Evolutionary conservation across 2,329 filamentous ascomycete species (phyloP), one percentile per base, ranked within the genome.

Genomic region (Clonostachys solani): DNA sequence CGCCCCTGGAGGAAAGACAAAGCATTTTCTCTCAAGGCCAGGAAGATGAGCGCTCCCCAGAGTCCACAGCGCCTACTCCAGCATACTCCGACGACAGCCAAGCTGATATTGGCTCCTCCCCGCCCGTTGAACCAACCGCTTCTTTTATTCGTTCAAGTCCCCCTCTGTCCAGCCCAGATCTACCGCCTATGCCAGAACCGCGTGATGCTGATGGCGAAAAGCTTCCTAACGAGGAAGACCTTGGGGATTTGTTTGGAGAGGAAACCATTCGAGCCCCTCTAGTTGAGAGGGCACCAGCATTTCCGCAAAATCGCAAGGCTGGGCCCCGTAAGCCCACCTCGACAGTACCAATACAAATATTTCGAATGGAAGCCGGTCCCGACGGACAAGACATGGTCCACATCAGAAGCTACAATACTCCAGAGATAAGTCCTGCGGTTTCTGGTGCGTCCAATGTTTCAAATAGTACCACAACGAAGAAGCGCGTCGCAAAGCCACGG

Each of bases 101-200:
- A 5, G 83, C 83, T 43, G 88, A 89, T 46, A 89, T 97, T 56
- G 87, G 87, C 2, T 97, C 94, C 1, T 97, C 92, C 5, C 92
- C 92, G 13, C 94, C 94, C 1, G 76, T 95, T 2, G 83, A 91
- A 52, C 78, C 81, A 53, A 78, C 78, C 36, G 72, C 75, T 33
- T 66, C 74, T 40, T 83, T 74, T 54, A 69, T 77, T 33, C 73
- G 63, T 44, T 80, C 78, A 3, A 83, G 80, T 49, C 84, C 86
- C 5, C 80, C 82, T 29, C 81, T 85, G 23, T 96, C 92, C 3
- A 97, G 92, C 60, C 94, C 92, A 3, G 77, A 83, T 40, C 74
- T 91, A 44, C 82, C 82, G 8, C 79, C 81, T 1, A 83, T 85
- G 72, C 78, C 73, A 1, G 69, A 76, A 18, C 63, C 23, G 18